Percentiles rank a stretch among this genome's conserved stretches.
phyloP scores from a whole-genome alignment of 768 basidiomycete genomes.

The Termitomyces sp. region DNA sequence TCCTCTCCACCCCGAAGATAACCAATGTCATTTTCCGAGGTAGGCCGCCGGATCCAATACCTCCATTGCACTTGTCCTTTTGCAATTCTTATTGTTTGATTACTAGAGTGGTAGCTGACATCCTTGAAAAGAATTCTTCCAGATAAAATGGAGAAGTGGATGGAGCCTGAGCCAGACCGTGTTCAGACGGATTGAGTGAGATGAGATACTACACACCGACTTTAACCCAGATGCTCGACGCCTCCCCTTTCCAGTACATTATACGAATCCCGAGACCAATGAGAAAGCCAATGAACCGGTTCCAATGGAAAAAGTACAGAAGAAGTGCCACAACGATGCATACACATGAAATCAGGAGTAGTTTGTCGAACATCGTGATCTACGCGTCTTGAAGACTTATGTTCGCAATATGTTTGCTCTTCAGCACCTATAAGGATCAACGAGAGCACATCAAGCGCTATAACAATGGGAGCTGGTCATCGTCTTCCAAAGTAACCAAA shows the following conservation, averaged over 20 bases:
- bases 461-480: not conserved
- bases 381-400: not conserved
- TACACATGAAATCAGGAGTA: slow-evolving; percentile 61
- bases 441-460: not conserved
- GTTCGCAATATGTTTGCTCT: not conserved
- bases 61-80: slow-evolving; percentile 89
- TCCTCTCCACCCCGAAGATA: slow-evolving; percentile 45
- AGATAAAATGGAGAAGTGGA: slow-evolving; percentile 84
- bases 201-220: slow-evolving; percentile 47
- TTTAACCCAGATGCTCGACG: slow-evolving; percentile 78
- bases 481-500: not conserved
- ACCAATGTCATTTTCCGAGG: slow-evolving; percentile 66
- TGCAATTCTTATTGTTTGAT: slow-evolving; percentile 80
- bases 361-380: slow-evolving; percentile 47
- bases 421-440: not conserved
- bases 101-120: slow-evolving; percentile 85
- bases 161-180: slow-evolving; percentile 52
- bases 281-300: slow-evolving; percentile 70
- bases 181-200: not conserved
- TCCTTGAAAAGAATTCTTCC: slow-evolving; percentile 89
- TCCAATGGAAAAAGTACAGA: slow-evolving; percentile 89
- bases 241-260: slow-evolving; percentile 72
- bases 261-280: slow-evolving; percentile 64
- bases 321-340: slow-evolving; percentile 51
- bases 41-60: slow-evolving; percentile 86